These are phyloP conservation scores for Clonostachys byssicola DNA, from an alignment of 2,329 filamentous ascomycete genomes.

Conservation along the genomic window DNA sequence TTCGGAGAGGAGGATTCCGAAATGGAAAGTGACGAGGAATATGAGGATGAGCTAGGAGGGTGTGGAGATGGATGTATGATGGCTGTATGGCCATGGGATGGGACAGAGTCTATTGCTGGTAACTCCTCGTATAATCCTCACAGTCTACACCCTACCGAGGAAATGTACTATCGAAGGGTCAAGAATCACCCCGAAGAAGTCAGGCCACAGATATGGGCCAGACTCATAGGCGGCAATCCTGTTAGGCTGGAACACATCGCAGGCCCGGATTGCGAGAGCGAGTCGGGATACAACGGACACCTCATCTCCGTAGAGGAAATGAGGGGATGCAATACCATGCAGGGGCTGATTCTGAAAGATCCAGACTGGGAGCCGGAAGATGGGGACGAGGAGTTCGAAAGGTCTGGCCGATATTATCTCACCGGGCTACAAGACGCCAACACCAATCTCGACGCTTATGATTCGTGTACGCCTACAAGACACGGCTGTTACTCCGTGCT, in stretches of 20 bases:
- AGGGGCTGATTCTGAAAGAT: not conserved
- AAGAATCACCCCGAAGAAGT: not conserved
- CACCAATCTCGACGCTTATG: not conserved
- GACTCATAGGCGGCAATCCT: not conserved
- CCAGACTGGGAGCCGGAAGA: not conserved
- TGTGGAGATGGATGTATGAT: not conserved
- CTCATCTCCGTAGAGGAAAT: not conserved
- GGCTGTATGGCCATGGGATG: not conserved
- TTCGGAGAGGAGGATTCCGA: not conserved
- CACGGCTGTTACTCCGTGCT: not conserved
- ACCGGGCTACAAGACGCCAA: not conserved
- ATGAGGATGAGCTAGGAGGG: too few species aligned
- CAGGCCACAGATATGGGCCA: not conserved
- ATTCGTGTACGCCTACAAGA: not conserved
- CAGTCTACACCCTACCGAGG: not conserved
- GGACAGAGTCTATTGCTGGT: not conserved
- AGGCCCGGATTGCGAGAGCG: not conserved
- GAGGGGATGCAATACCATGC: not conserved
- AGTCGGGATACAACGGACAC: not conserved
- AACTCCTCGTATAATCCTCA: not conserved
- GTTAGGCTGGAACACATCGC: not conserved
- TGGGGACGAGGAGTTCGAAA: not conserved
- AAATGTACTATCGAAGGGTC: not conserved
- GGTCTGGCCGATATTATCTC: not conserved
- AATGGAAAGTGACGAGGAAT: too few species aligned